Evolutionary conservation across 768 basidiomycete species (phyloP), one percentile per base, ranked within the genome.

Genomic region (Suillus plorans): DNA sequence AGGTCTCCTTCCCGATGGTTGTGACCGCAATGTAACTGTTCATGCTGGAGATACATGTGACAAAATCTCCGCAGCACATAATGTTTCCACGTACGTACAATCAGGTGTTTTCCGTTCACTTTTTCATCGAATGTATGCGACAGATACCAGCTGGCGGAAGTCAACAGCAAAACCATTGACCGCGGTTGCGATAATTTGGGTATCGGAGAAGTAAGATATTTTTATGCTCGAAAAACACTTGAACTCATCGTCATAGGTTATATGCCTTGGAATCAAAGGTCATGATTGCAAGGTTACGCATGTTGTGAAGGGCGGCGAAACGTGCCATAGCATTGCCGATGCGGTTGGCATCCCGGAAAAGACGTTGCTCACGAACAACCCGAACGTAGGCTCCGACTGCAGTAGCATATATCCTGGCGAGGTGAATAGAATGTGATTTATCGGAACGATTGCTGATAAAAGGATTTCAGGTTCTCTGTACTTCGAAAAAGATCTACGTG

Each of bases 321-420:
- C 76, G 41, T 91, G 90, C 75, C 67, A 60, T 1, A 62, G 58
- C 28, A 82, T 91, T 62, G 73, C 81, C 4, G 58, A 64, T 0
- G 71, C 63, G 31, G 80, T 81, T 64, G 78, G 77, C 34, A 83
- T 88, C 65, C 69, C 80, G 57, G 65, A 34, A 4, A 34, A 5
- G 5, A 82, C 82, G 22, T 77, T 92, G 31, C 72, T 80, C 66
- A 70, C 79, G 39, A 90, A 91, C 79, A 91, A 91, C 78, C 89
- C 86, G 3, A 87, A 90, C 70, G 73, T 91, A 63, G 76, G 86
- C 73, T 63, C 67, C 12, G 69, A 41, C 8, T 88, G 87, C 76
- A 73, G 72, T 39, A 87, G 87, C 76, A 80, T 90, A 61, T 85
- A 86, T 75, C 73, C 82, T 63, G 82, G 79, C 59, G 87, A 90